A percentile compares a stretch with the other conserved stretches of the same genome.
phyloP scores from a whole-genome alignment of 2,329 filamentous ascomycete species.

The Pseudocercospora fijiensis region DNA sequence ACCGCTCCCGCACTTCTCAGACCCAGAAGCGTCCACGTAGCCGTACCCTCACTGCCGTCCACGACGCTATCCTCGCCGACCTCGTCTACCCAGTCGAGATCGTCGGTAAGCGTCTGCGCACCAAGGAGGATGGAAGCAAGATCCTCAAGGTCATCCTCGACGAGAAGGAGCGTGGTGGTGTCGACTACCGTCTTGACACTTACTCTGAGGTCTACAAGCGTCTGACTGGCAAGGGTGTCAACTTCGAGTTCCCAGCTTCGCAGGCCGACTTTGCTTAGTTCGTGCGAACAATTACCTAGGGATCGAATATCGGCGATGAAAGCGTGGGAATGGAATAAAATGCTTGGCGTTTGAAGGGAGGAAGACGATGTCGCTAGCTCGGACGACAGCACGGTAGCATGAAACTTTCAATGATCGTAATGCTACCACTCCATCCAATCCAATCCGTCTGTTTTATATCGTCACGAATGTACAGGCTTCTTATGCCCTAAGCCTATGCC shows the following conservation, averaged over 20 bases:
- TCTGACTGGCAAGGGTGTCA: constrained; percentile 91
- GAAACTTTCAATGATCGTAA: not conserved
- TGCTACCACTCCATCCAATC: not conserved
- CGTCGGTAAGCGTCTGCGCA: constrained; percentile 96
- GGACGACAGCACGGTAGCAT: constrained; percentile 4
- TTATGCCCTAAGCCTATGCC: no score
- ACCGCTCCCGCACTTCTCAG: constrained; percentile 91
- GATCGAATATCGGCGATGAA: no score
- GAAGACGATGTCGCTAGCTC: not conserved
- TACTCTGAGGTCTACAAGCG: constrained; percentile 99
- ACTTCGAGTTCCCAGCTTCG: constrained; percentile 97
- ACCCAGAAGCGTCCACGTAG: constrained; percentile 98
- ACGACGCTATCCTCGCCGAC: constrained; percentile 96
- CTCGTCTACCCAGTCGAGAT: constrained; percentile 99
- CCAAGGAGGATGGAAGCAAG: constrained; percentile 99
- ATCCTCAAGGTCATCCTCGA: constrained; percentile 97
- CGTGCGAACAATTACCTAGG: constrained; percentile 32
- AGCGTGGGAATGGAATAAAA: not conserved
- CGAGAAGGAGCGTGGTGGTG: constrained; percentile 99
- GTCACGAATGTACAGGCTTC: not conserved
- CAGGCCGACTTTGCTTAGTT: constrained; percentile 42
- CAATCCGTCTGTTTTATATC: not conserved
- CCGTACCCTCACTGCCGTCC: constrained; percentile 95
- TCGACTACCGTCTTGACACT: constrained; percentile 99
- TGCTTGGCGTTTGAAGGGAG: not conserved